Conservation (phyloP, 2,329 filamentous ascomycete genomes). For the Paecilomyces niveus region DNA sequence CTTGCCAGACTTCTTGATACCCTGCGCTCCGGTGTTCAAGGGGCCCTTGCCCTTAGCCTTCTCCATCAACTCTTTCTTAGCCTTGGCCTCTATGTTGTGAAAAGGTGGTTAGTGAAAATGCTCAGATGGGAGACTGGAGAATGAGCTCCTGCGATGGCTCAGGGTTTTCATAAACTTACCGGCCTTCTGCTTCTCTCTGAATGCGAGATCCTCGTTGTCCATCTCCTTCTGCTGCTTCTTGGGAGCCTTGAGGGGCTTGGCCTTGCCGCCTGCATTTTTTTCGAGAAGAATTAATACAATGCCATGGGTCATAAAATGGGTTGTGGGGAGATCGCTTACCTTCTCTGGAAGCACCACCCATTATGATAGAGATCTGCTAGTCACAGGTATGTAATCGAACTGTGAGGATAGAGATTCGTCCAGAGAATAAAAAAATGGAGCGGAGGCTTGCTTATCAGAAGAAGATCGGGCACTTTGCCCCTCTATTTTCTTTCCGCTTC, state of each 20-base stretch:
- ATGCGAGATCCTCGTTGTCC: slow-evolving; percentile 81
- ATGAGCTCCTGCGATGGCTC: background rate
- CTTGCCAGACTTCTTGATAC: slow-evolving; percentile 98
- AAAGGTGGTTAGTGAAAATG: background rate
- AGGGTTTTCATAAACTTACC: slow-evolving; percentile 49
- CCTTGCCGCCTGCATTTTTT: slow-evolving; percentile 63
- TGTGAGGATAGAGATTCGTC: slow-evolving; percentile 6
- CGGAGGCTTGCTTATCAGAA: slow-evolving; percentile 15
- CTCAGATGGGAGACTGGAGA: background rate
- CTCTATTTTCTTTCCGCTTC: background rate
- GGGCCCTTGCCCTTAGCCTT: slow-evolving; percentile 85
- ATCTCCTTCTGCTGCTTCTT: slow-evolving; percentile 80
- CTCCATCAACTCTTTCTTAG: slow-evolving; percentile 73
- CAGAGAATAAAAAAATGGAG: slow-evolving; percentile 10
- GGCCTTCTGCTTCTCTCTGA: slow-evolving; percentile 73
- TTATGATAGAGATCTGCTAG: slow-evolving; percentile 20
- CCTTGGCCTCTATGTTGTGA: slow-evolving; percentile 61
- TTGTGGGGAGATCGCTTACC: slow-evolving; percentile 37
- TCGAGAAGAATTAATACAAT: slow-evolving; percentile 12
- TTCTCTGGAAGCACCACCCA: slow-evolving; percentile 63
- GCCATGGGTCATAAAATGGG: background rate
- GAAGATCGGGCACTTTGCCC: slow-evolving; percentile 9
- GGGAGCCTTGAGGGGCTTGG: slow-evolving; percentile 75
- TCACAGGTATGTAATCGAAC: background rate
- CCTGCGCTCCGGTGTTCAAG: slow-evolving; percentile 73